A percentile compares a stretch with the other conserved stretches of the same genome.
These are phyloP conservation scores for Cyathus striatus DNA, from an alignment of 768 basidiomycete genomes.

Conservation along the genomic window DNA sequence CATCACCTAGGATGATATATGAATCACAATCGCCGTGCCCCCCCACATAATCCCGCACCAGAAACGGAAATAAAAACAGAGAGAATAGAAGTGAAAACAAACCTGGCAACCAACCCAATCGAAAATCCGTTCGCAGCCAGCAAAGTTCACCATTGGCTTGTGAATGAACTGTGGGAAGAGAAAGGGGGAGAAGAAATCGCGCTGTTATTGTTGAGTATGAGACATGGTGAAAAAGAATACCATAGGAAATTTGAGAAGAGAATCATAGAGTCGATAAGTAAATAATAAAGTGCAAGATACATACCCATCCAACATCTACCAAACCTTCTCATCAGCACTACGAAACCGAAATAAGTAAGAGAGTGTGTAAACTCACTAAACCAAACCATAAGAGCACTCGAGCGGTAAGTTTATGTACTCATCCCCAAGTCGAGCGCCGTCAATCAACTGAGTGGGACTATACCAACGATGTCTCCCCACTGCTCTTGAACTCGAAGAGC, in stretches of 20 bases:
- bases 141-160: conserved; percentile 43
- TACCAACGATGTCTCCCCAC: conserved; percentile 88
- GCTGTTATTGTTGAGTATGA: conserved; percentile 96
- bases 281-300: conserved; percentile 95
- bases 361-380: conserved; percentile 52
- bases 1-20: too few relatives aligned
- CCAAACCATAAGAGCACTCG: conserved; percentile 95
- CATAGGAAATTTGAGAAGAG: conserved; percentile 95
- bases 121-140: conserved; percentile 86
- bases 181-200: conserved; percentile 20
- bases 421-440: conserved; percentile 93
- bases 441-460: conserved; percentile 97
- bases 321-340: background rate
- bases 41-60: too few relatives aligned
- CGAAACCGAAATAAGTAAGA: background rate
- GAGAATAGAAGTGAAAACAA: conserved; percentile 8
- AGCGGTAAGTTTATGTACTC: conserved; percentile 82
- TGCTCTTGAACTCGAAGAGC: conserved; percentile 90
- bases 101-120: conserved; percentile 95
- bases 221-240: conserved; percentile 94
- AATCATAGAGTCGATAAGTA: conserved; percentile 93
- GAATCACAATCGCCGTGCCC: too few relatives aligned
- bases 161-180: conserved; percentile 7
- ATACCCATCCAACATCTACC: conserved; percentile 94
- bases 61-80: too few relatives aligned